Evolutionary conservation across 2,329 filamentous ascomycete genomes (phyloP), one percentile per base, ranked within the genome.

Genomic region (Parafenestella ontariensis): DNA sequence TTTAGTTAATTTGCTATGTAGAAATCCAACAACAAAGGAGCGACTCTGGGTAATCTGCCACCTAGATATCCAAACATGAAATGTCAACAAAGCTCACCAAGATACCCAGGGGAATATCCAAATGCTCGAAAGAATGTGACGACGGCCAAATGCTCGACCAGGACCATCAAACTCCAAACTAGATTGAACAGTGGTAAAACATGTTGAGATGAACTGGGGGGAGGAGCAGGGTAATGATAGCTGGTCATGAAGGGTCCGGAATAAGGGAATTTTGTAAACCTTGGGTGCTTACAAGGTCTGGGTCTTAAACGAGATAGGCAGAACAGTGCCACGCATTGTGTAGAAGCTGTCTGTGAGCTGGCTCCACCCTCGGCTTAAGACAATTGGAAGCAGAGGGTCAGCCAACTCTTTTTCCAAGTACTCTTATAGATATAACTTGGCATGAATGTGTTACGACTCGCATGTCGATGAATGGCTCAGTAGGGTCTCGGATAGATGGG

Each of bases 381-480:
- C n/a, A 17, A 8, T 8, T 17, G 15, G 31, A n/a, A 34, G 31
- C 13, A 34, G 13, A 13, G 8, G 8, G 28, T 17, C 15, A n/a
- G 17, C 31, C 31, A 34, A 34, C 31, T 34, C 31, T 34, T 8
- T 34, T 5, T 34, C 13, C 31, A 34, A 34, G 31, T 15, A 34
- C 39, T n/a, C 31, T 34, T 10, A 15, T 31, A 46, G 33, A 13
- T 21, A 43, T 4, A 13, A 15, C 31, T 17, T 39, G 46, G 29
- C 44, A 34, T 18, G 15, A 24, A 21, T 41, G 17, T 46, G 9
- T n/a, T 21, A 39, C 41, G 36, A 33, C 34, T 18, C 18, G 10
- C n/a, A 33, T 33, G 56, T 56, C 36, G 51, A 51, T 66, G 65
- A 69, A 69, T 64, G 66, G 66, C 65, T 68, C 64, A 68, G 62